These are phyloP conservation scores for Amanita rubescens DNA, from an alignment of 768 basidiomycete genomes.

Conservation along the genomic window DNA sequence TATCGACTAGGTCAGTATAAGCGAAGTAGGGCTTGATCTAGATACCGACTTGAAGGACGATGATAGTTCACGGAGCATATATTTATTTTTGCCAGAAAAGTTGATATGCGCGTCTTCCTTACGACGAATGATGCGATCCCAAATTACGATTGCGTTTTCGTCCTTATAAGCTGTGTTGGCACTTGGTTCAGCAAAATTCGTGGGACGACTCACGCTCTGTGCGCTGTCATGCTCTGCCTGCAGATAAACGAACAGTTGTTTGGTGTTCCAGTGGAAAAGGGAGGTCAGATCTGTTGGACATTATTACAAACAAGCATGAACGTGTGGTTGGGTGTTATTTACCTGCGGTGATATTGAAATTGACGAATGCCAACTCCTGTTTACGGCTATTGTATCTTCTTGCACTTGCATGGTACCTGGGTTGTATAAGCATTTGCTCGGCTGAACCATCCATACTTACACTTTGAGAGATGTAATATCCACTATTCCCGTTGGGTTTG, in stretches of 20 bases:
- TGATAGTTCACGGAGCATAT: constrained; percentile 71
- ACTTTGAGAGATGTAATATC: constrained; percentile 67
- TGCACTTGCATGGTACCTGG: constrained; percentile 40
- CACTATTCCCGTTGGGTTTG: constrained; percentile 50
- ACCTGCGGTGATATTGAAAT: constrained; percentile 82
- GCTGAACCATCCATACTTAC: constrained; percentile 33
- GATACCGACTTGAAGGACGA: constrained; percentile 64
- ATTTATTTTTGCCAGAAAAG: constrained; percentile 71
- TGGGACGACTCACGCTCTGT: constrained; percentile 50
- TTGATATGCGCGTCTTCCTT: constrained; percentile 67
- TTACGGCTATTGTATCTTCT: constrained; percentile 51
- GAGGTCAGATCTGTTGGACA: constrained; percentile 58
- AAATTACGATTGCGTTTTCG: constrained; percentile 76
- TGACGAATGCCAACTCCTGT: constrained; percentile 73
- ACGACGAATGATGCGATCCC: constrained; percentile 87
- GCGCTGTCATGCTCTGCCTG: constrained; percentile 75
- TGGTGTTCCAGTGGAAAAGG: constrained; percentile 95
- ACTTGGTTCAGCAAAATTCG: too few species aligned
- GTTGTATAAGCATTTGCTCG: background rate
- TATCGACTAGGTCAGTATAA: constrained; percentile 20
- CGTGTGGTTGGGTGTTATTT: constrained; percentile 2
- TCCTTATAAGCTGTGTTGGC: constrained; percentile 29
- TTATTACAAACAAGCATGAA: too few species aligned
- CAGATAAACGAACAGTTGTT: constrained; percentile 84
- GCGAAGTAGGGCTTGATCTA: constrained; percentile 1